phyloP scores from a whole-genome alignment of 148 eudicot genomes.

The Silene uniflora region DNA sequence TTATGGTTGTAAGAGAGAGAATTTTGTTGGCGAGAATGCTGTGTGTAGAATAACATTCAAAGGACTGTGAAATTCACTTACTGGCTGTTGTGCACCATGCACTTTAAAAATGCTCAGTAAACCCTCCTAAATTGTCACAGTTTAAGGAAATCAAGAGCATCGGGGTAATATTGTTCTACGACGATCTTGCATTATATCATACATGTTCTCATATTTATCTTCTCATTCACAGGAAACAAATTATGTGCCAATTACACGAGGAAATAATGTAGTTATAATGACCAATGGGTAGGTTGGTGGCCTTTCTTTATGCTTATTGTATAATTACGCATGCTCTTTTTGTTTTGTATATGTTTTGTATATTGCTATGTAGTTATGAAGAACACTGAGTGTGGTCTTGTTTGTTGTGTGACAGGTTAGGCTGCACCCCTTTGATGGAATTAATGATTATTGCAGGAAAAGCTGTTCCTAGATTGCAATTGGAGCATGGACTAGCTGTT shows the following conservation, averaged over 20 bases:
- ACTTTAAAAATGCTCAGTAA: not conserved
- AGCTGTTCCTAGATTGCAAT: constrained; percentile 83
- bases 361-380: not conserved
- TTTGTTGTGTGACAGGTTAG: constrained; percentile 54
- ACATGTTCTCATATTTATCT: constrained; percentile 9
- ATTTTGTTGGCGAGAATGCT: not conserved
- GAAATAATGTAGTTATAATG: constrained; percentile 84
- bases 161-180: not conserved
- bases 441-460: constrained; percentile 94
- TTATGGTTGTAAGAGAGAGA: not conserved
- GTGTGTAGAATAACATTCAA: not conserved
- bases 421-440: constrained; percentile 91
- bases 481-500: constrained; percentile 96
- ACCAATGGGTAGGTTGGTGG: constrained; percentile 76
- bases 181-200: not conserved
- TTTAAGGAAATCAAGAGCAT: not conserved
- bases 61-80: not conserved
- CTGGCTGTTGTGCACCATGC: not conserved
- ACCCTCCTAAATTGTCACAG: not conserved
- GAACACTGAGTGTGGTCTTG: constrained; percentile 19
- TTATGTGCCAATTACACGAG: constrained; percentile 83
- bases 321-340: constrained; percentile 1
- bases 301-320: constrained; percentile 9
- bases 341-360: not conserved
- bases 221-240: constrained; percentile 60